Base-by-base conservation (phyloP, 768 basidiomycete species). In the Lentinula sp. region DNA sequence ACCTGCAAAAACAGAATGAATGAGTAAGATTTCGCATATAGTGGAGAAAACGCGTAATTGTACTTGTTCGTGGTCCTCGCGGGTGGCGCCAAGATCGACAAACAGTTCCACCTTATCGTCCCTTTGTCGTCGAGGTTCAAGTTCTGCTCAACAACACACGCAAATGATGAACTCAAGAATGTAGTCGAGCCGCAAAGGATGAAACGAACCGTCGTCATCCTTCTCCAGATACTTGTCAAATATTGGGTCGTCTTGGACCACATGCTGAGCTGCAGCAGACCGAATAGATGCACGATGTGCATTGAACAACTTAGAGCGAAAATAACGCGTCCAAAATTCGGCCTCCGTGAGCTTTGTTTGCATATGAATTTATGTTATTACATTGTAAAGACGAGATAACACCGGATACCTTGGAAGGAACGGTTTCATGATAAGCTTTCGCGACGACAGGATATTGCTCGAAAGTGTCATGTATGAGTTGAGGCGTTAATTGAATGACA, bases 311-410 rank as follows among this genome's bases (percentile, higher is more conserved):
- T 91, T 95, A 33, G 94, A 96, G 68, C 93, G 90, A 72, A 99
- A 97, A 77, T 98, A 99, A 52, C 97, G 85, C 67, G 85, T 88
- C 97, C 97, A 99, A 70, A 99, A 99, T 68, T 91, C 88, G 61
- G 86, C 87, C 74, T 98, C 93, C 23, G 87, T 83, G 51, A 98
- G 81, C 94, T 98, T 70, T 23, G 63, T 55, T 43, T 15, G 23
- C 52, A 42, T 23, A 39, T 35, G 42, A 57, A 45, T 43, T 16
- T 20, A 46, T 57, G 42, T 43, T 57, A 57, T 57, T 43, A 50
- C 57, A 49, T 49, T 49, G 43, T 36, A 59, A 20, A 33, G 20
- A 50, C 20, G 56, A 41, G 54, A 56, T 28, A 46, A 61, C 70
- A 63, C 45, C 36, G 58, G 39, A 52, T 76, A 89, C 95, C 80